Evolutionary conservation across 2,329 filamentous ascomycete species (phyloP).

Genomic region (Aschersonia sp.): DNA sequence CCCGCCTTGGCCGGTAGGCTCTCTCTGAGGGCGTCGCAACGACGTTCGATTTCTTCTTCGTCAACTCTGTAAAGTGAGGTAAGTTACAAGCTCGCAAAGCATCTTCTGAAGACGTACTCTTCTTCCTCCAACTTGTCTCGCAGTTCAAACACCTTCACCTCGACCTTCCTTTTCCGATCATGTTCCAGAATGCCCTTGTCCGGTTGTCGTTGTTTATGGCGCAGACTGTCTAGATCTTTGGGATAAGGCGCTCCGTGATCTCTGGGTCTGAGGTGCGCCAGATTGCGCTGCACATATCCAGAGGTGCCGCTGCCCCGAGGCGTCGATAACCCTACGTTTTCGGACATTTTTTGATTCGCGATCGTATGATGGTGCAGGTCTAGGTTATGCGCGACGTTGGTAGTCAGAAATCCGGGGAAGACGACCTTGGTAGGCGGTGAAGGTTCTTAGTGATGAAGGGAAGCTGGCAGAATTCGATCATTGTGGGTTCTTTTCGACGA

Average conservation of each 20-base stretch:
- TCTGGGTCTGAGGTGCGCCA: slow-evolving; percentile 74
- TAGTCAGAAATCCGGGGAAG: not conserved
- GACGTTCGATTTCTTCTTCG: slow-evolving; percentile 80
- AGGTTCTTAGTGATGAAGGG: not conserved
- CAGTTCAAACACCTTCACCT: slow-evolving; percentile 86
- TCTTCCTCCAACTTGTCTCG: slow-evolving; percentile 86
- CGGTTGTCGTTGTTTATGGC: slow-evolving; percentile 68
- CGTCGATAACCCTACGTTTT: slow-evolving; percentile 91
- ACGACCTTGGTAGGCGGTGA: slow-evolving; percentile 10
- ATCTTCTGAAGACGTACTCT: slow-evolving; percentile 33
- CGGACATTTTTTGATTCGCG: slow-evolving; percentile 51
- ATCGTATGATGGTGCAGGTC: not conserved
- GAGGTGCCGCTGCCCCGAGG: slow-evolving; percentile 92
- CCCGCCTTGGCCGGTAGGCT: slow-evolving; percentile 25
- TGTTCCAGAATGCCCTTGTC: slow-evolving; percentile 91
- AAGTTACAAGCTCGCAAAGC: not conserved
- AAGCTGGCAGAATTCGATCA: slow-evolving; percentile 12
- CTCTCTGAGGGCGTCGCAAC: slow-evolving; percentile 25
- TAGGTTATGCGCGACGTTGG: not conserved
- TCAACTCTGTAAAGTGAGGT: slow-evolving; percentile 39
- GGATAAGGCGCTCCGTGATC: slow-evolving; percentile 69
- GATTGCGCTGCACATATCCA: slow-evolving; percentile 93
- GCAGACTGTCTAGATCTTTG: slow-evolving; percentile 51
- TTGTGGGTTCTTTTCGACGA: slow-evolving; percentile 6
- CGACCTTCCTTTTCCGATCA: slow-evolving; percentile 78